Base-by-base conservation (phyloP, 768 basidiomycete genomes). In the Collybia sordida region DNA sequence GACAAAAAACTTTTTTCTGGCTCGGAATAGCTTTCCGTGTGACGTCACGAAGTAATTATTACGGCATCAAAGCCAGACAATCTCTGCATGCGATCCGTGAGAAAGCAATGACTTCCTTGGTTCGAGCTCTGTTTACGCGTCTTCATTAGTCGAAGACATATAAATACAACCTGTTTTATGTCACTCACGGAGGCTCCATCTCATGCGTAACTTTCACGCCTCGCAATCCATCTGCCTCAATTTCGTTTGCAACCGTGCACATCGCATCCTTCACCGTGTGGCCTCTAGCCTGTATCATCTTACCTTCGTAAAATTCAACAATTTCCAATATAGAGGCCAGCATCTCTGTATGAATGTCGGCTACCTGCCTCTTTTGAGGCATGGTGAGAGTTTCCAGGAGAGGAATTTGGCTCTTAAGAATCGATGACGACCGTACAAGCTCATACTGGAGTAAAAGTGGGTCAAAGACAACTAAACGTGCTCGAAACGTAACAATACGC, bases 191-290 rank as follows among this genome's bases (percentile, higher is more conserved):
- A 47, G 76, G 75, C 42, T 77, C 66, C 8, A 58, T 51, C 54
- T 72, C 58, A 22, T 34, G 57, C 19, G 48, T 23, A 14, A 64
- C 60, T 35, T 54, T 60, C n/a, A 63, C 61, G 8, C 65, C 71
- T 37, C 78, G 73, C 45, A 87, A 59, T 0, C 86, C 87, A 55
- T 86, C 77, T 47, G 69, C 70, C 51, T 88, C 86, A 19, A 88
- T 78, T 34, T 85, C 80, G 51, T 70, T 66, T 25, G 79, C 73
- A n/a, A 89, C 74, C 6, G 75, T 60, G n/a, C 72, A 73, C 67
- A 89, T 70, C 1, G 82, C 81, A 35, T 74, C 70, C 53, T 71
- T 77, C n/a, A 82, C 81, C 8, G 76, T 80, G 39, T 67, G 71
- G 8, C 69, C 69, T 9, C 69, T 69, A 4, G 72, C 72, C 27